phyloP scores from a whole-genome alignment of 257 asterid species.

The Scutellaria minor region DNA sequence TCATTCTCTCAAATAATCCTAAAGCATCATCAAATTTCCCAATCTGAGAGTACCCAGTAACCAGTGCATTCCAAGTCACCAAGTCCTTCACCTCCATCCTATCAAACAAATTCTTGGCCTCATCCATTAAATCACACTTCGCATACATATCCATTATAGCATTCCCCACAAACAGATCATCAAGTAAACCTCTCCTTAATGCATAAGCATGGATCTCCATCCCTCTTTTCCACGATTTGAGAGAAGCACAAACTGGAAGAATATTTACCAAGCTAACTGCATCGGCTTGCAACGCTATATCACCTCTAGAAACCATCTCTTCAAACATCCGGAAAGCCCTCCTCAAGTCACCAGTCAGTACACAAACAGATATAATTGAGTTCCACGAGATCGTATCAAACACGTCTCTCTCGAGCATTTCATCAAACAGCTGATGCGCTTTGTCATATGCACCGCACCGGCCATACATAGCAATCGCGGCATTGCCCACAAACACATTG shows the following conservation, averaged over 20 bases:
- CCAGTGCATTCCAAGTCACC: conserved; percentile 89
- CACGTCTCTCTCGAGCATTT: conserved; percentile 55
- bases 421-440: conserved; percentile 68
- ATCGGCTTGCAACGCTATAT: conserved; percentile 53
- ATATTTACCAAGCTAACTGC: conserved; percentile 82
- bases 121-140: conserved; percentile 68
- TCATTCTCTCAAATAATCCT: conserved; percentile 70
- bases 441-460: conserved; percentile 52
- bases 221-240: conserved; percentile 54
- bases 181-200: conserved; percentile 55
- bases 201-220: conserved; percentile 74
- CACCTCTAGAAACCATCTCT: conserved; percentile 51
- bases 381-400: conserved; percentile 83
- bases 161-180: conserved; percentile 77
- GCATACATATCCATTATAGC: conserved; percentile 88
- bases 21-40: conserved; percentile 72
- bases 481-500: conserved; percentile 85
- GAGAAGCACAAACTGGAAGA: conserved; percentile 74
- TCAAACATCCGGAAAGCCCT: conserved; percentile 57
- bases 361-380: conserved; percentile 64
- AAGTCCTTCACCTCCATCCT: conserved; percentile 80
- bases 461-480: conserved; percentile 73
- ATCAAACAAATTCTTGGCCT: conserved; percentile 69
- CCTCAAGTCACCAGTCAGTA: conserved; percentile 49
- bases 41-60: conserved; percentile 79